Evolutionary conservation across 768 basidiomycete genomes (phyloP).

Genomic region (Filobasidium wieringae): DNA sequence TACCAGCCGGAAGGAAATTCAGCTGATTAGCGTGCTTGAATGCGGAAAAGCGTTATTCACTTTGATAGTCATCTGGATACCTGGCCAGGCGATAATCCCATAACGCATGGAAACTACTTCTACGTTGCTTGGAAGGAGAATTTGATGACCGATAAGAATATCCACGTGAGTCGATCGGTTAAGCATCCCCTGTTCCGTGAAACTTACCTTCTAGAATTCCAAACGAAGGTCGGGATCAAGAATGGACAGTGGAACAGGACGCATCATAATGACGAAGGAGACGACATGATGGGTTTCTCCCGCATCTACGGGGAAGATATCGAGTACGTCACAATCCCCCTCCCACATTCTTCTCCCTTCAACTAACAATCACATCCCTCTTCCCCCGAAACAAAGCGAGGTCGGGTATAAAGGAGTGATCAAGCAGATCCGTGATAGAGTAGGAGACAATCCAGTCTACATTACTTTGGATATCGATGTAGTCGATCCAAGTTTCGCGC

Average conservation of each 20-base stretch:
- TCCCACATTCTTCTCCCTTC: no score
- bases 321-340: no score
- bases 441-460: conserved; percentile 66
- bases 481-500: conserved; percentile 28
- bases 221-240: no score
- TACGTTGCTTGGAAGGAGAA: conserved; percentile 66
- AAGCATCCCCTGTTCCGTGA: no score
- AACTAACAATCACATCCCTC: no score
- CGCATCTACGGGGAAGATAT: conserved; percentile 70
- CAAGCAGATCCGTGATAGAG: conserved; percentile 54
- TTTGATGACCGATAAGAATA: no score
- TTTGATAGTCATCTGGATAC: conserved; percentile 79
- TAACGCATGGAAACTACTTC: conserved; percentile 83
- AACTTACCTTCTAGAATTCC: no score
- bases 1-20: no score
- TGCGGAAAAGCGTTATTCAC: conserved; percentile 46
- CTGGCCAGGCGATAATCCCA: conserved; percentile 36
- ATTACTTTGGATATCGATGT: conserved; percentile 41
- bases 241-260: no score
- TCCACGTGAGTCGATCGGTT: no score
- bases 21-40: no score
- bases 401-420: conserved; percentile 60
- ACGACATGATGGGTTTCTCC: conserved; percentile 63
- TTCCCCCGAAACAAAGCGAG: no score
- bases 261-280: conserved; percentile 61